Evolutionary conservation across 2,329 filamentous ascomycete genomes (phyloP).

Genomic region (Trichoderma simmonsii): DNA sequence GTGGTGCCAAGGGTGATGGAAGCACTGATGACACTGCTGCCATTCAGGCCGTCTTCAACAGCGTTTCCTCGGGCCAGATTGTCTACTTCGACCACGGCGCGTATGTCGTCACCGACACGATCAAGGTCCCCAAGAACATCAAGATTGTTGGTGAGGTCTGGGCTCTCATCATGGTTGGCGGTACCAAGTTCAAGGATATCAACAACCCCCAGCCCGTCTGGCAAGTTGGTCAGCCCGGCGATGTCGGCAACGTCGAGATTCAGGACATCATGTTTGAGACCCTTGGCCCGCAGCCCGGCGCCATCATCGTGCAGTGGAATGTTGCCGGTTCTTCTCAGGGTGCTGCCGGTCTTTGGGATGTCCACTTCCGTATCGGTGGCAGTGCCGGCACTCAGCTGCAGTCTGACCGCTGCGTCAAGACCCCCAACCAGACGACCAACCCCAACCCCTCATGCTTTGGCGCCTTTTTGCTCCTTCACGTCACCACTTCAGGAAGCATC

Average conservation of each 20-base stretch:
- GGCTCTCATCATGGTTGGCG: constrained; percentile 83
- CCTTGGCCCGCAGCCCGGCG: constrained; percentile 76
- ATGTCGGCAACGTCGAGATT: constrained; percentile 79
- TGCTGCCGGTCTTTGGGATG: constrained; percentile 82
- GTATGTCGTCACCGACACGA: constrained; percentile 66
- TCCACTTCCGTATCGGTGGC: constrained; percentile 92
- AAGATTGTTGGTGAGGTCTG: constrained; percentile 90
- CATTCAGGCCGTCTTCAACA: constrained; percentile 75
- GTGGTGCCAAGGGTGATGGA: constrained; percentile 85
- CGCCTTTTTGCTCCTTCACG: constrained; percentile 67
- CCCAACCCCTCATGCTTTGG: constrained; percentile 69
- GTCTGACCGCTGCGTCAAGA: constrained; percentile 75
- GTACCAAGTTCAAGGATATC: constrained; percentile 69
- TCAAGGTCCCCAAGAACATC: constrained; percentile 73
- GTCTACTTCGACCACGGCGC: constrained; percentile 75
- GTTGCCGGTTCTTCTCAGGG: constrained; percentile 65
- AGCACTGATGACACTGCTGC: constrained; percentile 80
- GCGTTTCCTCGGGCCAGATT: constrained; percentile 59
- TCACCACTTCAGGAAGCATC: constrained; percentile 59
- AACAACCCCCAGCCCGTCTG: constrained; percentile 78
- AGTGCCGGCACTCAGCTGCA: constrained; percentile 80
- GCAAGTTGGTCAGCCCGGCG: constrained; percentile 74
- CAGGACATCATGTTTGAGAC: constrained; percentile 85
- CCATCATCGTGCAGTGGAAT: constrained; percentile 91
- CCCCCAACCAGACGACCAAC: constrained; percentile 58